A percentile compares a stretch with the other conserved stretches of the same genome.
Conservation (phyloP, 1,284 basidiomycete species). For the Porogramme epimiltina region DNA sequence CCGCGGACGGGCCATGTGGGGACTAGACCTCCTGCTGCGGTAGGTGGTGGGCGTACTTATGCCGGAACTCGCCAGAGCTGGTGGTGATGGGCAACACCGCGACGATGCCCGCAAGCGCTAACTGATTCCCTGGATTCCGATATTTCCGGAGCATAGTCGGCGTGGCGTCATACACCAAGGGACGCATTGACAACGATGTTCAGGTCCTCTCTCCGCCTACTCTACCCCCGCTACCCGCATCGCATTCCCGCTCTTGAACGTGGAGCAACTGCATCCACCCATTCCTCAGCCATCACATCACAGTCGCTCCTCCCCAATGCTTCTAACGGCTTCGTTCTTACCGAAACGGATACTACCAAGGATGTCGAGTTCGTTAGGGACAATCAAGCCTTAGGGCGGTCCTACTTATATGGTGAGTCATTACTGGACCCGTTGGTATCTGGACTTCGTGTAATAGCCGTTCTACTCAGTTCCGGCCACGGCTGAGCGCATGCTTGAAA, state of each 20-base stretch:
- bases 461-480: conserved; percentile 81
- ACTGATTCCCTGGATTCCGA: too few relatives aligned
- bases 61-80: too few relatives aligned
- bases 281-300: not conserved
- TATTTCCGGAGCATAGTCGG: not conserved
- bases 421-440: too few relatives aligned
- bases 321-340: not conserved
- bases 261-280: not conserved
- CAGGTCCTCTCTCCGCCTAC: not conserved
- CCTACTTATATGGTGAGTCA: conserved; percentile 59
- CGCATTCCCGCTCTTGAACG: not conserved
- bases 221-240: not conserved
- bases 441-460: too few relatives aligned
- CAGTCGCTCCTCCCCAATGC: too few relatives aligned
- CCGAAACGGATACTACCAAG: not conserved
- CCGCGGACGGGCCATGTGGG: too few relatives aligned
- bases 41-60: too few relatives aligned
- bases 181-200: conserved; percentile 1
- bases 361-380: not conserved
- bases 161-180: conserved; percentile 1
- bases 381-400: conserved; percentile 42
- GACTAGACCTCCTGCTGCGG: too few relatives aligned
- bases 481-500: conserved; percentile 79
- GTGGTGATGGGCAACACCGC: too few relatives aligned
- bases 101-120: too few relatives aligned